Percentiles rank a stretch among this genome's conserved stretches.
phyloP scores from a whole-genome alignment of 2,329 filamentous ascomycete species.

The Lecanoromycetidae sp. region DNA sequence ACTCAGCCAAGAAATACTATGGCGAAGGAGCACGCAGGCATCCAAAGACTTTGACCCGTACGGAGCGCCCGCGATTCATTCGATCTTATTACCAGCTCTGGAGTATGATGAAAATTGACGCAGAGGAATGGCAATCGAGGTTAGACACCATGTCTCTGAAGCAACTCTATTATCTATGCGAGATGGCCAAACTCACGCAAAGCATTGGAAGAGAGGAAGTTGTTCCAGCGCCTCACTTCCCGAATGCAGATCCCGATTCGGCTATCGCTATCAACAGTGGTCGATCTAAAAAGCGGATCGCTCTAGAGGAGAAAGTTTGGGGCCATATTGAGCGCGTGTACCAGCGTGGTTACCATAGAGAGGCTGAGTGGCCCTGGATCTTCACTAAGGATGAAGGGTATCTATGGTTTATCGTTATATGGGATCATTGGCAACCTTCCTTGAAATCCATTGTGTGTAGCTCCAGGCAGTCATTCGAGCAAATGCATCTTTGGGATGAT shows the following conservation, averaged over 20 bases:
- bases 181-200: neutral
- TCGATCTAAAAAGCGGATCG: neutral
- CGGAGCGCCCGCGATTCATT: neutral
- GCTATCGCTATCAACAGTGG: too few relatives aligned
- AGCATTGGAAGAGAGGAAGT: neutral
- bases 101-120: neutral
- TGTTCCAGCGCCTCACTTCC: neutral
- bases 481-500: slow-evolving; percentile 3
- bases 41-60: neutral
- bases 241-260: too few relatives aligned
- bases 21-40: neutral
- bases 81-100: neutral
- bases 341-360: neutral
- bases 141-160: neutral
- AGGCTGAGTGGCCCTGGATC: neutral
- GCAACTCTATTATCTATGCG: neutral
- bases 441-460: neutral
- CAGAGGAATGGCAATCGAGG: neutral
- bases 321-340: neutral
- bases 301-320: neutral
- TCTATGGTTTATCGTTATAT: neutral
- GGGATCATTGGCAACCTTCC: neutral
- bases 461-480: neutral
- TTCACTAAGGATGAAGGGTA: neutral
- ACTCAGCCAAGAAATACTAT: neutral